Conservation (phyloP, 192 early-diverging fungal genomes). For the Coemansia sp. region DNA sequence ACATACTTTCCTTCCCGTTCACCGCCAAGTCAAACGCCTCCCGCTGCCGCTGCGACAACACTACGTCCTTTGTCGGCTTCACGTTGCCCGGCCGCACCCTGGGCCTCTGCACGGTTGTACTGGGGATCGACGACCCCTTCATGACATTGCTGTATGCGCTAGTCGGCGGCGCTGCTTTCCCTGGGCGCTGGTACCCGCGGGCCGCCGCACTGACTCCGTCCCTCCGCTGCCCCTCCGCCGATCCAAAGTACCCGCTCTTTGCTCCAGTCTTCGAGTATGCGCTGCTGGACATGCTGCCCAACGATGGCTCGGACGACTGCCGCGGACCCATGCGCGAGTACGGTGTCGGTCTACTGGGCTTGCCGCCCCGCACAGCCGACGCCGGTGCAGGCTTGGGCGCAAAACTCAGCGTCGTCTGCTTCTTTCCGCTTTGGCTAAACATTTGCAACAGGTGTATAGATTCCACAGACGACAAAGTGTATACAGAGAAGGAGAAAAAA, state of each 20-base stretch:
- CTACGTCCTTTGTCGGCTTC: slow-evolving; percentile 1
- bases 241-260: slow-evolving; percentile 19
- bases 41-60: slow-evolving; percentile 53
- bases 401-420: slow-evolving; percentile 43
- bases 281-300: not conserved
- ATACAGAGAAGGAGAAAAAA: not conserved
- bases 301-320: not conserved
- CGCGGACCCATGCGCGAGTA: slow-evolving; percentile 12
- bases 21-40: slow-evolving; percentile 57
- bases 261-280: not conserved
- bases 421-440: slow-evolving; percentile 42
- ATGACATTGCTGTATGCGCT: not conserved
- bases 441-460: slow-evolving; percentile 4
- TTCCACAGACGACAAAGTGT: not conserved
- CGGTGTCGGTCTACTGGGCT: slow-evolving; percentile 8
- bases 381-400: slow-evolving; percentile 10
- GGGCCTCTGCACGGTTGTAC: not conserved
- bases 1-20: slow-evolving; percentile 51
- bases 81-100: not conserved
- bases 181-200: not conserved
- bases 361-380: not conserved
- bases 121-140: not conserved
- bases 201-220: not conserved
- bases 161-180: not conserved
- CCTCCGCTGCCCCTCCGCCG: not conserved